A percentile compares a stretch with the other conserved stretches of the same genome.
Conservation (phyloP, 495 filamentous ascomycete genomes). For the Penicillium nucicola region DNA sequence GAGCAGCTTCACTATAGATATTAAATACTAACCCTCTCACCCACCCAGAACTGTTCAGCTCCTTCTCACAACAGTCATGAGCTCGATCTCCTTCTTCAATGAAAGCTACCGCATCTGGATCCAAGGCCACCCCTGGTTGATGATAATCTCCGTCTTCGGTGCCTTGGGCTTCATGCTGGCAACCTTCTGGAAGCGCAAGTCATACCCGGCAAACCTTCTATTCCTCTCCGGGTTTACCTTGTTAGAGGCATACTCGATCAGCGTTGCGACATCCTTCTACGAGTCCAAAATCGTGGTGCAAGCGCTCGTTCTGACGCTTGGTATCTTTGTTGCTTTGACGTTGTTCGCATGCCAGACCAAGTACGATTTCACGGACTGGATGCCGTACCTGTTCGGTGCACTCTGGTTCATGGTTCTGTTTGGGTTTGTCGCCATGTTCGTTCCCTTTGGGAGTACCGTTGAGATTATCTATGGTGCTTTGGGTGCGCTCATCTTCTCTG, state of each 20-base stretch:
- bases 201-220: conserved; percentile 89
- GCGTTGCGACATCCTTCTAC: conserved; percentile 87
- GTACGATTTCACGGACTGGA: conserved; percentile 96
- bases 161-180: conserved; percentile 78
- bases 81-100: conserved; percentile 82
- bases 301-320: conserved; percentile 84
- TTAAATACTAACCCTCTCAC: conserved; percentile 2
- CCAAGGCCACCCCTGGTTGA: conserved; percentile 74
- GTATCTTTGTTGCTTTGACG: conserved; percentile 90
- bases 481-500: conserved; percentile 83
- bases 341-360: conserved; percentile 96
- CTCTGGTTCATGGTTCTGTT: conserved; percentile 91
- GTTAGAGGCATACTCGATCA: conserved; percentile 90
- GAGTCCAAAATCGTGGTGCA: conserved; percentile 77
- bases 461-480: conserved; percentile 83
- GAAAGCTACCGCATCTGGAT: conserved; percentile 80
- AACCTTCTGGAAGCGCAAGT: conserved; percentile 97
- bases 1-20: neutral
- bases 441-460: conserved; percentile 71
- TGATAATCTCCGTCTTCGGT: conserved; percentile 80
- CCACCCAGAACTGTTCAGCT: conserved; percentile 74
- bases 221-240: conserved; percentile 92
- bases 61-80: conserved; percentile 75
- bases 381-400: conserved; percentile 88
- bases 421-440: conserved; percentile 83